Evolutionary conservation across 2,329 filamentous ascomycete genomes (phyloP).

Genomic region (Cladophialophora exuberans): DNA sequence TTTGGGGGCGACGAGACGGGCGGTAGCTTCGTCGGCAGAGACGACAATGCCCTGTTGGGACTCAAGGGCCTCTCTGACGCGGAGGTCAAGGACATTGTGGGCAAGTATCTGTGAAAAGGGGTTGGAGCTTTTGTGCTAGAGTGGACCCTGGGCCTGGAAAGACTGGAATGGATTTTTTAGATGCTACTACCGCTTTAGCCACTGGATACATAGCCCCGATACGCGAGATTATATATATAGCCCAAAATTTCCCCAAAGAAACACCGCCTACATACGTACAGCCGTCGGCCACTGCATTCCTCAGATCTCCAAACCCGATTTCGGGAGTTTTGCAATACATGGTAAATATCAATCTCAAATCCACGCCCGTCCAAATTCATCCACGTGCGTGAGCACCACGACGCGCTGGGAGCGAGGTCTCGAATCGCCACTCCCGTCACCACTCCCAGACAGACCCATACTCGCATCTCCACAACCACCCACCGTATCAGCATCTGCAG

Average conservation of each 20-base stretch:
- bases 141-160: no score
- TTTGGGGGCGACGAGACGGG: constrained; percentile 39
- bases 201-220: no score
- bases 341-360: constrained; percentile 1
- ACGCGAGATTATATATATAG: no score
- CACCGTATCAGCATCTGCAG: no score
- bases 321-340: not conserved
- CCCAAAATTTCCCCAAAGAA: no score
- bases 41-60: constrained; percentile 46
- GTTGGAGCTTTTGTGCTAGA: no score
- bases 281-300: not conserved
- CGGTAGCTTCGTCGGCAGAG: constrained; percentile 33
- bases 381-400: constrained; percentile 12
- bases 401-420: no score
- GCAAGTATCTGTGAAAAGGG: constrained; percentile 1
- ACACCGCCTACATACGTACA: not conserved
- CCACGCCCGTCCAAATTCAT: constrained; percentile 16
- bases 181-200: no score
- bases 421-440: no score
- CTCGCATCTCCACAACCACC: no score
- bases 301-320: not conserved
- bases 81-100: constrained; percentile 39
- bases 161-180: no score
- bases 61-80: constrained; percentile 39
- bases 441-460: no score